phyloP scores from a whole-genome alignment of 176 grass and related monocot species.

The Canna indica region DNA sequence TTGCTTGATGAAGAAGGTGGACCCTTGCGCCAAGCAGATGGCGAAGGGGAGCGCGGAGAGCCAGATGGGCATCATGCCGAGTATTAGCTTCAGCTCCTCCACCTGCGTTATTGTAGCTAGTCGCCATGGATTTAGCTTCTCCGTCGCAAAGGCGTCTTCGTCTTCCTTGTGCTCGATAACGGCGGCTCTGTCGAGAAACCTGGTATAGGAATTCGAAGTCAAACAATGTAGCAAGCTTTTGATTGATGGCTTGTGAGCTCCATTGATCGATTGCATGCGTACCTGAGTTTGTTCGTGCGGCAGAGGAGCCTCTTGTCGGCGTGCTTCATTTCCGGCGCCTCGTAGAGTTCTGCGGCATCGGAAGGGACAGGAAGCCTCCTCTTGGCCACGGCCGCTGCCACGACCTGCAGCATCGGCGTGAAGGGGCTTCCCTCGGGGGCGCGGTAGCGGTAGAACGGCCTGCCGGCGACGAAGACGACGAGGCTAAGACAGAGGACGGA shows the following conservation, averaged over 20 bases:
- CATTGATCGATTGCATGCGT: background rate
- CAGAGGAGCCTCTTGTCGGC: constrained; percentile 42
- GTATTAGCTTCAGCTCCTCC: constrained; percentile 78
- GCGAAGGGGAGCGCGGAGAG: constrained; percentile 54
- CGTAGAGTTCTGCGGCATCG: constrained; percentile 40
- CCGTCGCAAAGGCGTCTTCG: background rate
- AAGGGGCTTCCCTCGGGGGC: constrained; percentile 40
- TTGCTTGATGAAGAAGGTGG: constrained; percentile 93
- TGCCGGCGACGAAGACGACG: constrained; percentile 42
- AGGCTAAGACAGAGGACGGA: constrained; percentile 43
- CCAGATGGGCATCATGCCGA: constrained; percentile 74
- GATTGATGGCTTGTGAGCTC: too few species aligned
- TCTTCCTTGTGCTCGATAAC: constrained; percentile 39
- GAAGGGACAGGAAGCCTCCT: constrained; percentile 31
- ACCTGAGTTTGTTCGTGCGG: constrained; percentile 49
- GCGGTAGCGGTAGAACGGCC: constrained; percentile 45
- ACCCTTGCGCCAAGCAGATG: constrained; percentile 37
- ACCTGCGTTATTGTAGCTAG: constrained; percentile 80
- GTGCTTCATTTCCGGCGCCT: constrained; percentile 23
- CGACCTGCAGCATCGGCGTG: constrained; percentile 48
- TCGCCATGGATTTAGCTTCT: constrained; percentile 31
- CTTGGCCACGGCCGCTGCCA: constrained; percentile 45
- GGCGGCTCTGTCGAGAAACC: constrained; percentile 77
- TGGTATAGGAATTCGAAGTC: background rate
- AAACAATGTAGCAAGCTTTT: background rate